These are phyloP conservation scores for Inga oerstediana DNA, from an alignment of 306 rosid species.

Conservation along the genomic window DNA sequence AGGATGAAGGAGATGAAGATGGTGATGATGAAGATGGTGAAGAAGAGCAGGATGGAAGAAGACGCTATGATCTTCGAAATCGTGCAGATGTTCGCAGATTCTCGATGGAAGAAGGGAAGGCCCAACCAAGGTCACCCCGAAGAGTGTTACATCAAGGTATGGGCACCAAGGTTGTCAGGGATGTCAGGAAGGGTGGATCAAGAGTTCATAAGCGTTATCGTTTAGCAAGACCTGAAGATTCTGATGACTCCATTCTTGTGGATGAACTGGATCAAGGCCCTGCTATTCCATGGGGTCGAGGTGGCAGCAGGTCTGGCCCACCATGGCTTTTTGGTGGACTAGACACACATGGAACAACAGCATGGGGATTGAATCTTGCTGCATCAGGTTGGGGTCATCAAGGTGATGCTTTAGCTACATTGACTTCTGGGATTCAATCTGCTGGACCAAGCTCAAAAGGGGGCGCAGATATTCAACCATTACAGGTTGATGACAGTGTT, in stretches of 20 bases:
- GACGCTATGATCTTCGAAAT: conserved; percentile 95
- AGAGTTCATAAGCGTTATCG: conserved; percentile 94
- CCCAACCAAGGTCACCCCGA: conserved; percentile 81
- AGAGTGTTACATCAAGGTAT: conserved; percentile 93
- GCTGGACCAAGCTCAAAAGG: conserved; percentile 99
- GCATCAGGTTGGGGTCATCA: conserved; percentile 99
- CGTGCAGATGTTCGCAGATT: conserved; percentile 89
- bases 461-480: conserved; percentile 98
- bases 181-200: conserved; percentile 90
- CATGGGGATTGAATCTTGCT: conserved; percentile 91
- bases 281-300: conserved; percentile 89
- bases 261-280: conserved; percentile 98
- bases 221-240: conserved; percentile 79
- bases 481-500: conserved; percentile 95
- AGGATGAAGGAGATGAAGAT: conserved; percentile 56
- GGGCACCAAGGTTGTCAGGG: conserved; percentile 87
- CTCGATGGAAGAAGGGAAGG: conserved; percentile 82
- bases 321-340: conserved; percentile 97
- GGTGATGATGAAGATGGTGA: conserved; percentile 67
- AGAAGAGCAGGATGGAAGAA: conserved; percentile 89
- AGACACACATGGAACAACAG: conserved; percentile 85
- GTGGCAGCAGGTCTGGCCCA: conserved; percentile 88
- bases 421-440: conserved; percentile 95
- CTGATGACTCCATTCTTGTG: conserved; percentile 97
- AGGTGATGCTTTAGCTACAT: conserved; percentile 76